Conservation (phyloP, 148 eudicot genomes). For the Polygonum aviculare region DNA sequence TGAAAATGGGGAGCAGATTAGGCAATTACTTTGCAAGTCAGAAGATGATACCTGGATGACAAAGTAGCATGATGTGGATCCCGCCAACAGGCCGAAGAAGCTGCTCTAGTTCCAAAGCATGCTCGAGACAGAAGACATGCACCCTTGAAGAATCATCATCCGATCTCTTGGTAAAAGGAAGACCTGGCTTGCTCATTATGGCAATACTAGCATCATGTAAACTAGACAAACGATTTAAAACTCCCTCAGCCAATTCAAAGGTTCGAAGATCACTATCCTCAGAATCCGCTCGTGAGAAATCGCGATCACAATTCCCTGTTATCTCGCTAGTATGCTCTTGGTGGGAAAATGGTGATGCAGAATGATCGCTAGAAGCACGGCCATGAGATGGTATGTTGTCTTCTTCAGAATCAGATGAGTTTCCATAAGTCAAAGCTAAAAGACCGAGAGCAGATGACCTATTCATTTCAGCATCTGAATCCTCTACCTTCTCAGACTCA, state of each 20-base stretch:
- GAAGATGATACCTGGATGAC: slow-evolving; percentile 77
- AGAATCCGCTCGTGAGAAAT: slow-evolving; percentile 20
- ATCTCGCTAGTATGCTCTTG: slow-evolving; percentile 23
- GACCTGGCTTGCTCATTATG: slow-evolving; percentile 12
- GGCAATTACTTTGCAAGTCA: not conserved
- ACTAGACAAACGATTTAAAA: slow-evolving; percentile 19
- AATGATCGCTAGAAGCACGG: slow-evolving; percentile 28
- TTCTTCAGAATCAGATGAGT: slow-evolving; percentile 80
- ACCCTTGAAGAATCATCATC: slow-evolving; percentile 81
- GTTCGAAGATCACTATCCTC: slow-evolving; percentile 22
- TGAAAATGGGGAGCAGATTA: not conserved
- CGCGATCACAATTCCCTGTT: slow-evolving; percentile 18
- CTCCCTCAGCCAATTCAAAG: slow-evolving; percentile 35
- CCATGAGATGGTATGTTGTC: slow-evolving; percentile 37
- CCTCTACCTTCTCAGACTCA: slow-evolving; percentile 18
- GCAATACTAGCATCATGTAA: slow-evolving; percentile 17
- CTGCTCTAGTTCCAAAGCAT: slow-evolving; percentile 78
- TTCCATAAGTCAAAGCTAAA: slow-evolving; percentile 71
- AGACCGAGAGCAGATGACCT: slow-evolving; percentile 78
- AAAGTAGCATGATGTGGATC: slow-evolving; percentile 66
- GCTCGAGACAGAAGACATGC: slow-evolving; percentile 94
- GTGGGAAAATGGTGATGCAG: slow-evolving; percentile 23
- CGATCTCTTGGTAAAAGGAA: slow-evolving; percentile 30
- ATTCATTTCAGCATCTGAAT: slow-evolving; percentile 19
- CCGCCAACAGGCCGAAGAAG: slow-evolving; percentile 70